These are phyloP conservation scores for Didymella pinodella DNA, from an alignment of 2,329 filamentous ascomycete species.

Conservation along the genomic window DNA sequence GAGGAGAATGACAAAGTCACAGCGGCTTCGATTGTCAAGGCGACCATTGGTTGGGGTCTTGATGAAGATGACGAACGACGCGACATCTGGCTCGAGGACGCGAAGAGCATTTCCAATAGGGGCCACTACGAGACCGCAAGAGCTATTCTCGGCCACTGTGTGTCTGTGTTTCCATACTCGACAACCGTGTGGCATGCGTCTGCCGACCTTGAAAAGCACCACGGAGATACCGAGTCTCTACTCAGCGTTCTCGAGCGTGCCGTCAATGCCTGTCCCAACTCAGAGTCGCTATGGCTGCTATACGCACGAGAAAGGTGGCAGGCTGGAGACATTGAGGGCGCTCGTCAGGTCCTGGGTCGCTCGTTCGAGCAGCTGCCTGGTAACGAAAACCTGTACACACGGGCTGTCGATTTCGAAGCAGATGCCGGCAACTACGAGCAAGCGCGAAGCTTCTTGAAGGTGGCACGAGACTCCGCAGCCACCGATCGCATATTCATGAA, in stretches of 20 bases:
- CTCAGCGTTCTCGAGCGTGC: slow-evolving; percentile 90
- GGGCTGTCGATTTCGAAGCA: slow-evolving; percentile 94
- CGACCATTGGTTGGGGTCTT: slow-evolving; percentile 90
- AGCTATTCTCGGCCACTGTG: slow-evolving; percentile 90
- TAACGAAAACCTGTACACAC: slow-evolving; percentile 97
- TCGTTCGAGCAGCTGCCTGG: slow-evolving; percentile 96
- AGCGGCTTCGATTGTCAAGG: slow-evolving; percentile 86
- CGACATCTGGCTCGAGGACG: slow-evolving; percentile 95
- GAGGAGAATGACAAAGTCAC: slow-evolving; percentile 87
- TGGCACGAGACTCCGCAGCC: slow-evolving; percentile 85
- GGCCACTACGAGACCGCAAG: slow-evolving; percentile 89
- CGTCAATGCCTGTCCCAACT: slow-evolving; percentile 90
- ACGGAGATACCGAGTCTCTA: slow-evolving; percentile 82
- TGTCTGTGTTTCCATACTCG: slow-evolving; percentile 88
- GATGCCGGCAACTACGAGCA: slow-evolving; percentile 84
- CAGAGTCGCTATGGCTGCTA: slow-evolving; percentile 93
- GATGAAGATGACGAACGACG: slow-evolving; percentile 97
- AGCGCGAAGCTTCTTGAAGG: slow-evolving; percentile 80
- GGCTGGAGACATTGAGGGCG: slow-evolving; percentile 84
- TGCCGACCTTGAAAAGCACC: slow-evolving; percentile 87
- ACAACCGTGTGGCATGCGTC: slow-evolving; percentile 89
- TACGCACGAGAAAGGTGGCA: slow-evolving; percentile 95
- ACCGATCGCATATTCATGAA: slow-evolving; percentile 99
- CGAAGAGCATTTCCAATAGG: slow-evolving; percentile 78
- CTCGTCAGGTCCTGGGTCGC: slow-evolving; percentile 81